Evolutionary conservation across 371 early-diverging fungal genomes (phyloP).

Genomic region (Rhizomucor pusillus): DNA sequence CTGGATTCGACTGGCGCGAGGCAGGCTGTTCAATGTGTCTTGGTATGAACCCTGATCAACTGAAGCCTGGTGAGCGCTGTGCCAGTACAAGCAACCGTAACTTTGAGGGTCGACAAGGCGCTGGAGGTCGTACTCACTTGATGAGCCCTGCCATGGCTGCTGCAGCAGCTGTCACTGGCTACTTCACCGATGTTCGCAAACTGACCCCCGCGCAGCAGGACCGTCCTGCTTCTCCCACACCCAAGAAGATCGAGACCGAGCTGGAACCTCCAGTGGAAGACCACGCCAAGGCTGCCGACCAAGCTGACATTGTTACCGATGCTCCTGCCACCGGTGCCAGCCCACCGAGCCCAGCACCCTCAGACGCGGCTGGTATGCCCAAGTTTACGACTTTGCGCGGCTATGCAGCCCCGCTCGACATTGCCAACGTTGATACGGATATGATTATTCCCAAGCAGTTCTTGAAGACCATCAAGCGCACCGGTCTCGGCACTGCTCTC

Average conservation of each 20-base stretch:
- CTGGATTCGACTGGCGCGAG: conserved; percentile 74
- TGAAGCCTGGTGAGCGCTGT: conserved; percentile 66
- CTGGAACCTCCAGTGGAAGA: conserved; percentile 14
- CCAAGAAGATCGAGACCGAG: conserved; percentile 15
- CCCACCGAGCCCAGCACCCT: conserved; percentile 5
- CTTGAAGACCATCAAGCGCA: conserved; percentile 71
- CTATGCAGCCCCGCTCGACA: conserved; percentile 57
- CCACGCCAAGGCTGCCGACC: conserved; percentile 13
- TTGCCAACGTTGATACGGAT: conserved; percentile 70
- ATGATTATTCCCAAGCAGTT: conserved; percentile 77
- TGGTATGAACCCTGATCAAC: conserved; percentile 74
- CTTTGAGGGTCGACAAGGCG: conserved; percentile 74
- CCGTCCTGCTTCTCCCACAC: conserved; percentile 13
- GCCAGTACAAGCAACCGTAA: conserved; percentile 73
- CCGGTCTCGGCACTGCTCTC: conserved; percentile 61
- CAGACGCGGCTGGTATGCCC: conserved; percentile 50
- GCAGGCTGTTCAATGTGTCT: conserved; percentile 77
- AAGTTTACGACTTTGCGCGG: conserved; percentile 58
- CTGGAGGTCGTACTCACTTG: conserved; percentile 59
- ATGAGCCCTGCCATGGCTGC: conserved; percentile 53
- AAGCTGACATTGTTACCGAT: conserved; percentile 24
- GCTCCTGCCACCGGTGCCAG: conserved; percentile 10
- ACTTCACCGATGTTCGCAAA: conserved; percentile 47
- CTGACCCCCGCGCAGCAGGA: conserved; percentile 18
- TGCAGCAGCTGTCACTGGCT: conserved; percentile 47